These are phyloP conservation scores for Pluteus cervinus DNA, from an alignment of 768 basidiomycete genomes.

Conservation along the genomic window DNA sequence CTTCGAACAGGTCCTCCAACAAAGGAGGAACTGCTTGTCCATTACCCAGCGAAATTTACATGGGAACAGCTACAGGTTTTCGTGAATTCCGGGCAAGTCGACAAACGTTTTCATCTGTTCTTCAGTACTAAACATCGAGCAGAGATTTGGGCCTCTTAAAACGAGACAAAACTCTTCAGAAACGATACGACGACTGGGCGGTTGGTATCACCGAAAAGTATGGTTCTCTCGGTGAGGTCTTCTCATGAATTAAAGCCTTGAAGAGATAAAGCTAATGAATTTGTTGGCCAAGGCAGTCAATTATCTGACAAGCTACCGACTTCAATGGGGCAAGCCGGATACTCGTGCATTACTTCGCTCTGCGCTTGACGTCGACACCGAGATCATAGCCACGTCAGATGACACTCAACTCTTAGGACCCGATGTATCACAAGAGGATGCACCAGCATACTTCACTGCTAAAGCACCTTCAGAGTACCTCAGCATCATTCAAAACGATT, in stretches of 20 bases:
- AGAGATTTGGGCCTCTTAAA: constrained; percentile 81
- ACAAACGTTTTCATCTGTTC: background rate
- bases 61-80: constrained; percentile 74
- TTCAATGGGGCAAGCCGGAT: constrained; percentile 75
- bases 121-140: constrained; percentile 2
- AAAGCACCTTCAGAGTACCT: constrained; percentile 52
- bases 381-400: constrained; percentile 5
- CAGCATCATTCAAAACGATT: constrained; percentile 77
- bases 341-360: constrained; percentile 55
- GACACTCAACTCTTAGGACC: too few species aligned
- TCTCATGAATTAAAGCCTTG: background rate
- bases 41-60: constrained; percentile 74
- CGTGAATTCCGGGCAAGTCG: constrained; percentile 67
- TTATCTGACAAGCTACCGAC: constrained; percentile 60
- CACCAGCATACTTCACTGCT: constrained; percentile 59
- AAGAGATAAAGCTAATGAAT: too few species aligned
- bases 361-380: constrained; percentile 29
- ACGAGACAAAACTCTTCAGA: constrained; percentile 64
- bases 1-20: constrained; percentile 62
- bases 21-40: constrained; percentile 51
- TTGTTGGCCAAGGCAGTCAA: too few species aligned
- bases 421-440: too few species aligned
- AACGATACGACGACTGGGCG: constrained; percentile 58
- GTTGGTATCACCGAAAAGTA: constrained; percentile 47
- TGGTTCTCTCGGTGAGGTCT: constrained; percentile 57